Evolutionary conservation across 345 rosid genomes (phyloP), one percentile per base, ranked within the genome.

Genomic region (Eucalyptus cladocalyx): DNA sequence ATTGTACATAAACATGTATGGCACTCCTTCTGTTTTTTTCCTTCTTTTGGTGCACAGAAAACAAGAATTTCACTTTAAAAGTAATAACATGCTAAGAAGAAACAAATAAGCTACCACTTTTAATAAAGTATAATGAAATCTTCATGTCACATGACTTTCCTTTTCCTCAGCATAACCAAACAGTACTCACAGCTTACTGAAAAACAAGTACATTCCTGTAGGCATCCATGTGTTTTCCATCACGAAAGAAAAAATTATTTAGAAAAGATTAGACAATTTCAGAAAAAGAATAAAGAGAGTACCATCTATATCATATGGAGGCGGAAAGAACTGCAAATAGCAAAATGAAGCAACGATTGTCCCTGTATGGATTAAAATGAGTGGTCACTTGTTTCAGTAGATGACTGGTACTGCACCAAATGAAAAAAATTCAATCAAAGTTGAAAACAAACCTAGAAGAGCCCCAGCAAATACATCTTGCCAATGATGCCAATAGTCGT

Each of bases 401-500:
- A 76, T 32, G 58, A 50, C 26, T n/a, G 9, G 58, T 50, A 86
- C 28, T 47, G 34, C 87, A 48, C 5, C 5, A 86, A 86, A 28
- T 83, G 62, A 72, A 10, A 32, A 69, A 87, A 56, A 49, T 65
- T 30, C 32, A 54, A 85, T 10, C 48, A 54, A 62, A 86, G 45
- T 60, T 86, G 69, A 21, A 47, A 56, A 56, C 32, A 86, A 34
- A 96, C 99, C 99, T 90, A 96, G 81, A 88, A 97, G 89, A 86
- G 95, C 98, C 89, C 99, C 99, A 89, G 97, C 97, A 90, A 97
- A 97, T 40, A 97, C 98, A 95, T 97, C 99, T 93, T 95, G 95
- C 99, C 97, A 97, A 85, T 97, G 98, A 94, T 97, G 99, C 99
- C 98, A 96, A 90, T 97, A 97, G 92, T 97, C 98, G 91, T 97